Evolutionary conservation across 768 basidiomycete genomes (phyloP), one percentile per base, ranked within the genome.

Genomic region (Suillus fuscotomentosus): DNA sequence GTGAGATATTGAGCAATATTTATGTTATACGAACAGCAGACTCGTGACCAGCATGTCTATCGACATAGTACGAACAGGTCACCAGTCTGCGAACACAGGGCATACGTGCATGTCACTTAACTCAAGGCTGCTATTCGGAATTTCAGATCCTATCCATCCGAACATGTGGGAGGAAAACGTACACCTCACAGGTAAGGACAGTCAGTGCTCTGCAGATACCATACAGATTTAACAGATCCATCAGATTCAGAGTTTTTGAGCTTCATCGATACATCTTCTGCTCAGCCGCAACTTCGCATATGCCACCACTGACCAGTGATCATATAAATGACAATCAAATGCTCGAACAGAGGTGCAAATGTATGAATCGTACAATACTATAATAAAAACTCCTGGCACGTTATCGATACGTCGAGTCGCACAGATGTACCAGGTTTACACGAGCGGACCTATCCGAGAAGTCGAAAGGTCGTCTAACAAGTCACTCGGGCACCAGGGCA

Each of bases 371-470:
- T 38, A 38, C 36, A 31, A 38, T 10, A 38, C 36, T 38, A 36
- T 9, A 38, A 38, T 6, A 60, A 81, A 80, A 2, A 86, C 83
- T 1, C 89, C 89, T 27, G 91, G 75, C 0, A 87, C 85, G 71
- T 88, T 88, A 41, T 62, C 20, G 50, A 59, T 22, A 0, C 22
- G 5, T 34, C 24, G 15, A 53, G 31, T 4, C 22, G 54, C 20
- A 34, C 14, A 56, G 1, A 3, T 4, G 55, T 20, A 38, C 36
- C 36, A 38, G 2, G 11, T 39, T 27, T 57, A 66, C 15, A 70
- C 78, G 20, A 77, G 39, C 39, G 60, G 90, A 86, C 87, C 88
- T 92, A 69, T 92, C 89, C 0, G 84, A 81, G 68, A 90, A 89
- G 0, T 86, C 87, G 70, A 93, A 91, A 3, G 88, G 17, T 15